These are phyloP conservation scores for Ophiostoma ips DNA, from an alignment of 2,329 filamentous ascomycete genomes.

Conservation along the genomic window DNA sequence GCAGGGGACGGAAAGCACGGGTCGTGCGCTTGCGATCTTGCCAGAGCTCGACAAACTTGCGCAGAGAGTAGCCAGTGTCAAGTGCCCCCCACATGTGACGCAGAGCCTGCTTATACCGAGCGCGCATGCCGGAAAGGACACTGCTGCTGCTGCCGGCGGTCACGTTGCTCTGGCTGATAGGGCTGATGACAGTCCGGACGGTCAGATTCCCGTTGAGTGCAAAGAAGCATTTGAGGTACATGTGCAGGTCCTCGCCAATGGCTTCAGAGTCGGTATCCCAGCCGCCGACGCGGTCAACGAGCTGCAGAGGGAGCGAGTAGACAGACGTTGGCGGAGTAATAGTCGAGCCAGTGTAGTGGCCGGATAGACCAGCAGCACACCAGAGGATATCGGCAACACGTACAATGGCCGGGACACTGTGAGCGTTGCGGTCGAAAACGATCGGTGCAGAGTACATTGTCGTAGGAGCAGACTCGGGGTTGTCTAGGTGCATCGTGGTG, in stretches of 20 bases:
- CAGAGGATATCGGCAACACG: conserved; percentile 60
- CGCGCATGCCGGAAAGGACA: conserved; percentile 40
- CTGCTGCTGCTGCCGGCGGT: conserved; percentile 41
- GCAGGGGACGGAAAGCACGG: conserved; percentile 40
- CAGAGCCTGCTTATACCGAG: conserved; percentile 57
- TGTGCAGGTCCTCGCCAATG: conserved; percentile 64
- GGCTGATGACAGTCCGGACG: conserved; percentile 48
- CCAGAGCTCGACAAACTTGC: conserved; percentile 44
- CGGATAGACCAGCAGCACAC: conserved; percentile 57
- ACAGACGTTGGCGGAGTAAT: conserved; percentile 61
- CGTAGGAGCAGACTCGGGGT: conserved; percentile 45
- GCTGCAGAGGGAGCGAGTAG: conserved; percentile 52
- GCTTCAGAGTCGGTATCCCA: conserved; percentile 60
- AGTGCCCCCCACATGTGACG: conserved; percentile 66
- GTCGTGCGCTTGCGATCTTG: conserved; percentile 42
- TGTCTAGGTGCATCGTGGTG: conserved; percentile 45
- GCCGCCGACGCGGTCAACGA: conserved; percentile 55
- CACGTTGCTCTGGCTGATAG: conserved; percentile 61
- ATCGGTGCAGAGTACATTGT: conserved; percentile 58
- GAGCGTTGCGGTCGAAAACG: conserved; percentile 61
- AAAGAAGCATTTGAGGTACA: conserved; percentile 69
- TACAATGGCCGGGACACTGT: conserved; percentile 52
- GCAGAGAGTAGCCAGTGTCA: conserved; percentile 52
- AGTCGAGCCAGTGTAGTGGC: conserved; percentile 47
- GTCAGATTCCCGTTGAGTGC: conserved; percentile 56